Base-by-base conservation (phyloP, 352 stramenopile genomes). In the Globisporangium apiculatum region DNA sequence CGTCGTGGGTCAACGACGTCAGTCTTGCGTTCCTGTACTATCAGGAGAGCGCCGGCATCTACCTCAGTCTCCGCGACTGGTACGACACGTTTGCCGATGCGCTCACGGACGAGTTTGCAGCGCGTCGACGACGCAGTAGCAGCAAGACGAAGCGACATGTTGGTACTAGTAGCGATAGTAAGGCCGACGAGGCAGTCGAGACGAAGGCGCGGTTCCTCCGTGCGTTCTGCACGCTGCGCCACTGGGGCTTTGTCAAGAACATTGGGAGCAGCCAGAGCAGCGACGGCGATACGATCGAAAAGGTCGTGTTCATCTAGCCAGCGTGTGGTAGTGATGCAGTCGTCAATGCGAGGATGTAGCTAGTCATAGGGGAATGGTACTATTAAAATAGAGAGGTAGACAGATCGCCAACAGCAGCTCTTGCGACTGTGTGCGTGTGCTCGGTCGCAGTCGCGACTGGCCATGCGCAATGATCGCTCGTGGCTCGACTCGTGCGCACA, bases 221-320 rank as follows among this genome's bases (percentile, higher is more conserved):
- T 38, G 78, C 73, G 6, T 62, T 90, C 17, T 84, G 76, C 48
- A 88, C 77, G 35, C 50, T 94, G 56, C 71, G 83, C 35, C 75
- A 89, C 57, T 90, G 83, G 74, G 81, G 83, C 2, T 91, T 85
- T 52, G 59, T 85, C 48, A 75, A 74, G 53, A 79, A 65, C 55
- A 64, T 72, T 18, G 71, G 81, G 37, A 42, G 54, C 18, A 69
- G 75, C 55, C 66, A 88, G 45, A 66, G 81, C 46, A 48, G 55
- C 12, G 71, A 82, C 46, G 70, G 87, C 38, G 73, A 89, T 53
- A 56, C 73, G 18, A 65, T 91, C n/a, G 75, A 91, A 59, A 93
- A 93, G 63, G 60, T 87, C 11, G 78, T 93, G 36, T 93, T 93
- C 55, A 77, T 93, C 53, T 93, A 74, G 57, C 14, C n/a, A 8